Percentiles rank a stretch among this genome's conserved stretches.
Conservation (phyloP, 495 filamentous ascomycete genomes). For the Cercophora newfieldiana region DNA sequence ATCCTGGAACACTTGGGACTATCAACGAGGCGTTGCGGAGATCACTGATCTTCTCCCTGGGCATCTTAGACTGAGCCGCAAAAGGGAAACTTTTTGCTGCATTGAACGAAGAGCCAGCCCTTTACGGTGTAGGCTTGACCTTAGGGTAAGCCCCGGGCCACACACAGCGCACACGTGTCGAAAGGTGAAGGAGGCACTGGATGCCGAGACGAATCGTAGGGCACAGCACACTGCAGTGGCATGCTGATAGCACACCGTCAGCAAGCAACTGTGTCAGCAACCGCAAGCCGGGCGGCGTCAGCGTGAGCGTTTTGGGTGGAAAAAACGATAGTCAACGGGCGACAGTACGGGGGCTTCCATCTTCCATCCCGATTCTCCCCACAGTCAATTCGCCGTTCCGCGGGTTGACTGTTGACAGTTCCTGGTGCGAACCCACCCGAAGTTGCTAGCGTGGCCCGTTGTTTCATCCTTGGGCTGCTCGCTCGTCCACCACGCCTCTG, state of each 20-base stretch:
- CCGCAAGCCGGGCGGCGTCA: neutral
- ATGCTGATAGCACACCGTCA: neutral
- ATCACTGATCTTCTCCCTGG: neutral
- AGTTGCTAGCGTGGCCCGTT: slow-evolving; percentile 1
- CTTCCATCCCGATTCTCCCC: neutral
- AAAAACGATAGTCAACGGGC: neutral
- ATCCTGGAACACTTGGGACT: neutral
- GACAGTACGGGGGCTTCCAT: neutral
- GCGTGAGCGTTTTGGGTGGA: neutral
- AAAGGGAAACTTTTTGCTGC: too few relatives aligned
- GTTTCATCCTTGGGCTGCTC: neutral
- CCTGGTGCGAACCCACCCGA: neutral
- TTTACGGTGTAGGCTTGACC: neutral
- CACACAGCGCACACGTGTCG: neutral
- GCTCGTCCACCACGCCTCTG: neutral
- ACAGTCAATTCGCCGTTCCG: neutral
- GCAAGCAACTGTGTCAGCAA: neutral
- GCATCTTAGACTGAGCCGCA: too few relatives aligned
- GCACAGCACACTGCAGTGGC: neutral
- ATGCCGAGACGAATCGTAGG: neutral
- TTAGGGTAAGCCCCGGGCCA: neutral
- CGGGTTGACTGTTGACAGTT: neutral
- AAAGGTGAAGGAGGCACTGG: neutral
- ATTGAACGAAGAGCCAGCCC: too few relatives aligned
- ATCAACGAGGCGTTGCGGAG: neutral